Conservation (phyloP, 2,329 filamentous ascomycete genomes). For the Fusarium redolens region DNA sequence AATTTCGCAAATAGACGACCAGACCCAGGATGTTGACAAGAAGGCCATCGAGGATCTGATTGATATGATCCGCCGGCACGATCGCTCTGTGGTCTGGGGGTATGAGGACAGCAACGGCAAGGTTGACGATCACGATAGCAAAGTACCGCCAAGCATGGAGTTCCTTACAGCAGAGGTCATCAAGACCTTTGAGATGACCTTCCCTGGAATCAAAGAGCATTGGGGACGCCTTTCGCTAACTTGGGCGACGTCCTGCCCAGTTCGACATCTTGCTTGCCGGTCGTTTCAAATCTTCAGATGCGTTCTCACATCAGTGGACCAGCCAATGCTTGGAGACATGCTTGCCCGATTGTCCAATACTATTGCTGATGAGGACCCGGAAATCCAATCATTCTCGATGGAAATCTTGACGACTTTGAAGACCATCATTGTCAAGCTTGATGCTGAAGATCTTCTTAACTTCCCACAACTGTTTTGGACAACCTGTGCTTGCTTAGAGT, state of each 20-base stretch:
- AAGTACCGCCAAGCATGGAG: conserved; percentile 89
- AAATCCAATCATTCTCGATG: conserved; percentile 97
- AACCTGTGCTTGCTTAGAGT: conserved; percentile 94
- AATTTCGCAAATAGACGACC: conserved; percentile 80
- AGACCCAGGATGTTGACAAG: conserved; percentile 70
- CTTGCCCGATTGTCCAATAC: conserved; percentile 94
- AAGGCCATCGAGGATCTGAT: conserved; percentile 87
- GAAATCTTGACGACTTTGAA: conserved; percentile 96
- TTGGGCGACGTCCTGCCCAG: conserved; percentile 97
- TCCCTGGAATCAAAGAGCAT: conserved; percentile 87
- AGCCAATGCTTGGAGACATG: conserved; percentile 97
- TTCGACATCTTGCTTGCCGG: conserved; percentile 92
- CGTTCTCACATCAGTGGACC: conserved; percentile 89
- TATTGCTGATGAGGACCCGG: conserved; percentile 91
- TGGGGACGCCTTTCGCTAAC: conserved; percentile 92
- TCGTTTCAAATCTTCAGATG: conserved; percentile 98
- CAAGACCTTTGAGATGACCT: conserved; percentile 84
- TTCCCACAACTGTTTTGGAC: conserved; percentile 99
- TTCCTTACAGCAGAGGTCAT: conserved; percentile 84
- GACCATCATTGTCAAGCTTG: conserved; percentile 87
- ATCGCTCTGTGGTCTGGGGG: conserved; percentile 87
- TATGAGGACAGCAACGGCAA: conserved; percentile 93
- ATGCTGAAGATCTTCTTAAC: conserved; percentile 81
- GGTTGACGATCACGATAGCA: conserved; percentile 77
- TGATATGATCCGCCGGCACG: conserved; percentile 85